Evolutionary conservation across 352 stramenopile genomes (phyloP).

Genomic region (Blastocystis sp.): DNA sequence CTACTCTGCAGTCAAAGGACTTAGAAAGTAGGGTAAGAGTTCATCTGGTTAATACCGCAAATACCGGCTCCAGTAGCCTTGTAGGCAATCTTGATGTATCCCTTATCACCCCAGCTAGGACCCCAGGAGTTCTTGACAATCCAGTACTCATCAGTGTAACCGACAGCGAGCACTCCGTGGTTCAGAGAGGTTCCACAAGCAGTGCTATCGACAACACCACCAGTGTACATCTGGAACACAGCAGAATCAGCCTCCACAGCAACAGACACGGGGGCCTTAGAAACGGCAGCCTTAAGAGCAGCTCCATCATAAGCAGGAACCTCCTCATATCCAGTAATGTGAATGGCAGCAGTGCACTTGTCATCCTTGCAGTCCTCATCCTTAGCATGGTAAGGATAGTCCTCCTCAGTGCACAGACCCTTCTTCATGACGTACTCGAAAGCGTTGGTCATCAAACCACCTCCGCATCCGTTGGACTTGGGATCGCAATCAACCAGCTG

Average conservation of each 20-base stretch:
- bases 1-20: background rate
- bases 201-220: conserved; percentile 72
- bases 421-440: conserved; percentile 81
- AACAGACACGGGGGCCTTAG: conserved; percentile 81
- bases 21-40: conserved; percentile 58
- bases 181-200: conserved; percentile 79
- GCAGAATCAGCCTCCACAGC: conserved; percentile 84
- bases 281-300: conserved; percentile 76
- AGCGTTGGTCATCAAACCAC: conserved; percentile 79
- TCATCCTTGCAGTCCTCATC: conserved; percentile 65
- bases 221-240: conserved; percentile 69
- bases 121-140: conserved; percentile 86
- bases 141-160: conserved; percentile 86
- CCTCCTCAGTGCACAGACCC: conserved; percentile 73
- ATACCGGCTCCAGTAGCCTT: conserved; percentile 27
- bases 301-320: conserved; percentile 78
- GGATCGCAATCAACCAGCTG: conserved; percentile 82
- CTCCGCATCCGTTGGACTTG: conserved; percentile 79
- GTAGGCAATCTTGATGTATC: conserved; percentile 65
- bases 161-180: conserved; percentile 83
- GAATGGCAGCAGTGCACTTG: conserved; percentile 62
- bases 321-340: conserved; percentile 68
- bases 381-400: conserved; percentile 73
- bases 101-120: conserved; percentile 65
- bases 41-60: conserved; percentile 50